Conservation (phyloP, 257 asterid genomes). For the Scutellaria galericulata region DNA sequence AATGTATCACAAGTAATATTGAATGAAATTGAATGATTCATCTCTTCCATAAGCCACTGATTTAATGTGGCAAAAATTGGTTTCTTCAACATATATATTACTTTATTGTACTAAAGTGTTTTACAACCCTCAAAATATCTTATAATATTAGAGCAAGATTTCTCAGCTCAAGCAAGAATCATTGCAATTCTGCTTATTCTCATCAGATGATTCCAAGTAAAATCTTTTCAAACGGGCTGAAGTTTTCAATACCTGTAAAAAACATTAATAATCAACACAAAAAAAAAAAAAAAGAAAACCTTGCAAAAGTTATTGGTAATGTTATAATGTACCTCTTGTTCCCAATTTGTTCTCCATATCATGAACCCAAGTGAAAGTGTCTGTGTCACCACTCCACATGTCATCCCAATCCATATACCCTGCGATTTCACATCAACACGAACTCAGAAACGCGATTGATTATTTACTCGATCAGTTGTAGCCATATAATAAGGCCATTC, state of each 20-base stretch:
- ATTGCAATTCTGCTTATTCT: conserved; percentile 25
- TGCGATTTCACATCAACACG: not conserved
- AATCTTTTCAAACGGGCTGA: conserved; percentile 35
- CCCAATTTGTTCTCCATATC: conserved; percentile 47
- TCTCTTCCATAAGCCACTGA: not conserved
- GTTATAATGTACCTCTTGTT: conserved; percentile 42
- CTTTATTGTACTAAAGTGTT: no score
- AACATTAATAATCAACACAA: not conserved
- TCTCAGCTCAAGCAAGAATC: conserved; percentile 33
- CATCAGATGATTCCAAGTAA: conserved; percentile 49
- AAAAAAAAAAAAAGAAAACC: not conserved
- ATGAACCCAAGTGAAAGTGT: conserved; percentile 55
- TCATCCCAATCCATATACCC: conserved; percentile 78
- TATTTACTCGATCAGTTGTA: no score
- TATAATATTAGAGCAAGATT: no score
- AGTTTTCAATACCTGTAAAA: conserved; percentile 33
- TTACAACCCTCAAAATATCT: no score
- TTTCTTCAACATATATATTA: no score
- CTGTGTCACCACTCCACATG: conserved; percentile 52
- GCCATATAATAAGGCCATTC: no score
- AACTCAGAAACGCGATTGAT: no score
- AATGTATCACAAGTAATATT: no score
- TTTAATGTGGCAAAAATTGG: no score
- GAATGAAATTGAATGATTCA: no score
- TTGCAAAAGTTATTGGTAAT: not conserved